Conservation (phyloP, 1,284 basidiomycete species). For the Ceratorhiza oryzae-sativae region DNA sequence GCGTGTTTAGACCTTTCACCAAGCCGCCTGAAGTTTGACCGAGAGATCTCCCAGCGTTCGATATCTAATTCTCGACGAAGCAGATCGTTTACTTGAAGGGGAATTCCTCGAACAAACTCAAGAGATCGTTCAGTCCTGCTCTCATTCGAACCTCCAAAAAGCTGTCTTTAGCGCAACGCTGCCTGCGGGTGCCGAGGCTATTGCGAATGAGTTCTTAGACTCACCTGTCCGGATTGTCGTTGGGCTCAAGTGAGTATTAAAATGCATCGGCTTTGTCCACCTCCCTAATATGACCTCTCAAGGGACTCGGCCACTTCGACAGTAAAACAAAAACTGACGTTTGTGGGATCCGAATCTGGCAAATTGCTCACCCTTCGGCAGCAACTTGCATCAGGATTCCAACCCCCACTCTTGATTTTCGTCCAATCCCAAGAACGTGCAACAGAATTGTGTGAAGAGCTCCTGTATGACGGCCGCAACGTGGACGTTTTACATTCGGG, state of each 20-base stretch:
- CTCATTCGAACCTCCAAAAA: constrained; percentile 76
- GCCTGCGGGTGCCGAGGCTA: constrained; percentile 85
- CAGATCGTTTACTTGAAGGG: constrained; percentile 86
- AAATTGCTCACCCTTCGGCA: constrained; percentile 87
- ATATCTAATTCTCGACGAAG: constrained; percentile 88
- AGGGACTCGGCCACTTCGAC: constrained; percentile 80
- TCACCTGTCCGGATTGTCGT: constrained; percentile 90
- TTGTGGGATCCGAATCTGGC: constrained; percentile 91
- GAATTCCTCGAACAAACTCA: constrained; percentile 91
- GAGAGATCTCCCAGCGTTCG: constrained; percentile 64
- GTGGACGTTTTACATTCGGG: constrained; percentile 94
- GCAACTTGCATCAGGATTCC: constrained; percentile 83
- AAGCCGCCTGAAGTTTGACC: background rate
- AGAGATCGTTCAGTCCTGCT: constrained; percentile 87
- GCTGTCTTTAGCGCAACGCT: constrained; percentile 95
- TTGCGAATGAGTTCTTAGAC: constrained; percentile 83
- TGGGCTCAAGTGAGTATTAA: constrained; percentile 79
- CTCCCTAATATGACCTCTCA: constrained; percentile 13
- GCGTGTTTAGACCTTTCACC: constrained; percentile 47
- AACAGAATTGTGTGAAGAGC: constrained; percentile 86
- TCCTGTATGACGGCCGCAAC: constrained; percentile 84
- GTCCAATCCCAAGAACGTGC: constrained; percentile 93
- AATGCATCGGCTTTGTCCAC: background rate
- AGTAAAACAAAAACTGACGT: constrained; percentile 86
- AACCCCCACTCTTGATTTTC: constrained; percentile 92